A percentile compares a stretch with the other conserved stretches of the same genome.
Conservation (phyloP, 1,139 yeast species). For the Scheffersomyces segobiensis region DNA sequence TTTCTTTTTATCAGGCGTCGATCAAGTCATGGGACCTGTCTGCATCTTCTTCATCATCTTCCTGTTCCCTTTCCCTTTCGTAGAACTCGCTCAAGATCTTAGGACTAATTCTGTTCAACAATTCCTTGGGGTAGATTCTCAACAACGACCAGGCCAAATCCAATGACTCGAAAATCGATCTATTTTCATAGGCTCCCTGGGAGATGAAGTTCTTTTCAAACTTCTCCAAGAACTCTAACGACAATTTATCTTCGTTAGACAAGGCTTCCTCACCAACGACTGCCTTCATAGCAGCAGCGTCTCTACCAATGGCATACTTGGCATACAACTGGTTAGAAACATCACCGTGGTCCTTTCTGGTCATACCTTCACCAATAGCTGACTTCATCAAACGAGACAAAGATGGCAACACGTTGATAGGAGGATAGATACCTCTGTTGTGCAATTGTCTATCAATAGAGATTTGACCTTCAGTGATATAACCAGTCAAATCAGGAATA, state of each 20-base stretch:
- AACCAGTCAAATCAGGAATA: slow-evolving; percentile 99
- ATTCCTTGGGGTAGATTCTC: slow-evolving; percentile 98
- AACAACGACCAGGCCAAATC: slow-evolving; percentile 98
- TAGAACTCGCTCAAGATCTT: slow-evolving; percentile 93
- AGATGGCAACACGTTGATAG: slow-evolving; percentile 96
- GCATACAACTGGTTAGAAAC: slow-evolving; percentile 98
- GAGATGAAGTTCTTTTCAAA: slow-evolving; percentile 92
- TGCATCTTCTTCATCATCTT: slow-evolving; percentile 45
- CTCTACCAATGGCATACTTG: slow-evolving; percentile 98
- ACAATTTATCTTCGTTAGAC: slow-evolving; percentile 94
- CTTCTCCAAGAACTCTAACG: slow-evolving; percentile 95
- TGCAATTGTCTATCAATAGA: slow-evolving; percentile 93
- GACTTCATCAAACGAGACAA: slow-evolving; percentile 98
- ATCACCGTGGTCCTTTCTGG: slow-evolving; percentile 99
- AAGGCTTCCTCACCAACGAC: slow-evolving; percentile 99
- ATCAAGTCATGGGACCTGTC: slow-evolving; percentile 38
- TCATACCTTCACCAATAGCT: slow-evolving; percentile 99
- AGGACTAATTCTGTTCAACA: slow-evolving; percentile 97
- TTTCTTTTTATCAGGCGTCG: slow-evolving; percentile 29
- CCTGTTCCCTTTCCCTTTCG: slow-evolving; percentile 75
- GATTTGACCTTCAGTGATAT: slow-evolving; percentile 98
- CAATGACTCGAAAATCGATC: slow-evolving; percentile 90
- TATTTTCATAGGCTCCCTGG: slow-evolving; percentile 95
- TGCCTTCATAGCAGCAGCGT: slow-evolving; percentile 99
- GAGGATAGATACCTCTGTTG: slow-evolving; percentile 97